A percentile compares a stretch with the other conserved stretches of the same genome.
Conservation (phyloP, 2,329 filamentous ascomycete genomes). For the Phialophora verrucosa region DNA sequence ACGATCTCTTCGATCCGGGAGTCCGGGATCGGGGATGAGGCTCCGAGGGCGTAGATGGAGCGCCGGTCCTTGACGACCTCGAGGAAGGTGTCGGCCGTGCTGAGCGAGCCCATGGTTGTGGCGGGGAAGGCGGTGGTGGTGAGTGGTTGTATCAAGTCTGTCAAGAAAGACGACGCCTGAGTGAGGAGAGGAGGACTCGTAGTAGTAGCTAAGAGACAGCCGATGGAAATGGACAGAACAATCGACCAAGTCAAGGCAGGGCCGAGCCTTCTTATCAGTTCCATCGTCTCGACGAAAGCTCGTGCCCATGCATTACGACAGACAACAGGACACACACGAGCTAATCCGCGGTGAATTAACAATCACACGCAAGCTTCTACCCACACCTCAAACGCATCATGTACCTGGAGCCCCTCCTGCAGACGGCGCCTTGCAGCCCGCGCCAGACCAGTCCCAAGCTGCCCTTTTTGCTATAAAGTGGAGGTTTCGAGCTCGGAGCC, state of each 20-base stretch:
- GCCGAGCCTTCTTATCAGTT: conserved; percentile 2
- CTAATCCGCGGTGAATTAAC: neutral
- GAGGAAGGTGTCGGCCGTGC: conserved; percentile 28
- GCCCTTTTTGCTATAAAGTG: too few species aligned
- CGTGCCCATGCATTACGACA: too few species aligned
- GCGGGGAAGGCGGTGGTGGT: neutral
- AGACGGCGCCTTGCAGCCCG: too few species aligned
- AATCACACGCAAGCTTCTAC: neutral
- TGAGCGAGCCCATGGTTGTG: conserved; percentile 1
- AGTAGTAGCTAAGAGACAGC: neutral
- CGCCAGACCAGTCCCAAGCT: too few species aligned
- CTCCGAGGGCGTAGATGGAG: conserved; percentile 34
- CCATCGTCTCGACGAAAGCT: neutral
- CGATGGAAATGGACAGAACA: neutral
- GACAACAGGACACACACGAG: neutral
- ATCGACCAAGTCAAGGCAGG: neutral
- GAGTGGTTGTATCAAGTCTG: neutral
- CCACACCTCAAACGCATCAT: too few species aligned
- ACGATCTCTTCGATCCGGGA: conserved; percentile 37
- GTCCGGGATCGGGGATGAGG: conserved; percentile 32
- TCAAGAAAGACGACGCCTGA: neutral
- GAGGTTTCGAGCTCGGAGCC: neutral
- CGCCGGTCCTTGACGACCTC: conserved; percentile 29
- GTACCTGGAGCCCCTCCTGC: too few species aligned
- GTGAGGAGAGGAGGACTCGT: neutral